Evolutionary conservation across 2,329 filamentous ascomycete species (phyloP).

Genomic region (Sclerotinia nivalis): DNA sequence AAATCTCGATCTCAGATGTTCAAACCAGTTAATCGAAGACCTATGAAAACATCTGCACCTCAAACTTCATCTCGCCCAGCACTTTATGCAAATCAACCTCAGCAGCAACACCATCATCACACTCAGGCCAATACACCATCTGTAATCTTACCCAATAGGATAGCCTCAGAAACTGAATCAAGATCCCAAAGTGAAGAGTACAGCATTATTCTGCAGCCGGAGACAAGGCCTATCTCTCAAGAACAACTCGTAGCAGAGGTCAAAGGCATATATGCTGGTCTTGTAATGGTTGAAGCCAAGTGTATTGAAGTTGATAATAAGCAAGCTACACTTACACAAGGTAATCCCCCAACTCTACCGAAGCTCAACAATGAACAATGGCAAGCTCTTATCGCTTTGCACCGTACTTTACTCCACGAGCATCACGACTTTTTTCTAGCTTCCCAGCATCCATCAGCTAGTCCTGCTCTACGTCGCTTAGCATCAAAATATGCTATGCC

Average conservation of each 20-base stretch:
- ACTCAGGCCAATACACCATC: not conserved
- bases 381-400: slow-evolving; percentile 79
- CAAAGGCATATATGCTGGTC: slow-evolving; percentile 68
- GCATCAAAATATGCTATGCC: slow-evolving; percentile 89
- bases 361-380: slow-evolving; percentile 69
- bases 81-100: slow-evolving; percentile 1
- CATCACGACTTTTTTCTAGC: slow-evolving; percentile 87
- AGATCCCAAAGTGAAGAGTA: slow-evolving; percentile 60
- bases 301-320: slow-evolving; percentile 80
- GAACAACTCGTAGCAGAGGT: slow-evolving; percentile 39
- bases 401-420: slow-evolving; percentile 78
- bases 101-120: slow-evolving; percentile 13
- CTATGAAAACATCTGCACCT: slow-evolving; percentile 15
- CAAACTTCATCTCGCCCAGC: slow-evolving; percentile 18
- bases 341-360: slow-evolving; percentile 44
- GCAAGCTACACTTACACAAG: slow-evolving; percentile 55
- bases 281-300: slow-evolving; percentile 84
- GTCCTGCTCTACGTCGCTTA: slow-evolving; percentile 63
- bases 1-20: slow-evolving; percentile 30
- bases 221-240: slow-evolving; percentile 46
- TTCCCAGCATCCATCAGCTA: slow-evolving; percentile 80
- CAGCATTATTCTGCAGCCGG: slow-evolving; percentile 51
- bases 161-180: not conserved
- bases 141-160: slow-evolving; percentile 15
- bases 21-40: slow-evolving; percentile 28